Conservation (phyloP, 129 eudicot species). For the Oenanthe sinensis region DNA sequence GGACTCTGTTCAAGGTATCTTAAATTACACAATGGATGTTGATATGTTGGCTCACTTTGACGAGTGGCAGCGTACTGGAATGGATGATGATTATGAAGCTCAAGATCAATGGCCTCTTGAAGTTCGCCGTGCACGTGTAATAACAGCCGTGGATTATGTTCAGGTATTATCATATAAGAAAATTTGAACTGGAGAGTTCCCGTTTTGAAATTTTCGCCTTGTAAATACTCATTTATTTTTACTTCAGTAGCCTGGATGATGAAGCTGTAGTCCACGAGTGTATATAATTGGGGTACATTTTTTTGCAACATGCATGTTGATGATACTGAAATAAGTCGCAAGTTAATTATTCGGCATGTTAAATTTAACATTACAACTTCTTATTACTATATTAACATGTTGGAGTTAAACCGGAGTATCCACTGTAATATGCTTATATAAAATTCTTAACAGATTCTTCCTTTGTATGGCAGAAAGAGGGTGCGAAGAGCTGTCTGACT, state of each 20-base stretch:
- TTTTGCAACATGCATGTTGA: not conserved
- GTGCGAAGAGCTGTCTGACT: not conserved
- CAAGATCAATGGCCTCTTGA: slow-evolving; percentile 97
- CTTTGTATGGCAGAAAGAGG: not conserved
- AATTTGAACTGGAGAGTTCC: not conserved
- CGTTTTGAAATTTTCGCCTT: not conserved
- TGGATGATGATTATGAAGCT: slow-evolving; percentile 74
- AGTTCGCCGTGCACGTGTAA: slow-evolving; percentile 67
- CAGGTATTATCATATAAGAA: slow-evolving; percentile 37
- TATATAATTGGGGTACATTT: not conserved
- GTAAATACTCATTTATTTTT: too few relatives aligned
- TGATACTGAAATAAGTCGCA: not conserved
- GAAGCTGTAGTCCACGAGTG: not conserved
- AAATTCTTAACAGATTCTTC: not conserved
- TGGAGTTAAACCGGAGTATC: not conserved
- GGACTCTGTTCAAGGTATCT: slow-evolving; percentile 83
- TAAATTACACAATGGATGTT: slow-evolving; percentile 93
- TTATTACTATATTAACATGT: not conserved
- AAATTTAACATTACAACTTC: not conserved
- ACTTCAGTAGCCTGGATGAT: not conserved
- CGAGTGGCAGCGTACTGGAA: slow-evolving; percentile 72
- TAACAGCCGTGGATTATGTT: slow-evolving; percentile 82
- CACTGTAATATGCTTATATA: too few relatives aligned
- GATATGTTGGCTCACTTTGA: slow-evolving; percentile 96
- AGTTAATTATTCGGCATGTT: not conserved